A percentile compares a stretch with the other conserved stretches of the same genome.
phyloP scores from a whole-genome alignment of 768 basidiomycete species.

The Mycena albidolilacea region DNA sequence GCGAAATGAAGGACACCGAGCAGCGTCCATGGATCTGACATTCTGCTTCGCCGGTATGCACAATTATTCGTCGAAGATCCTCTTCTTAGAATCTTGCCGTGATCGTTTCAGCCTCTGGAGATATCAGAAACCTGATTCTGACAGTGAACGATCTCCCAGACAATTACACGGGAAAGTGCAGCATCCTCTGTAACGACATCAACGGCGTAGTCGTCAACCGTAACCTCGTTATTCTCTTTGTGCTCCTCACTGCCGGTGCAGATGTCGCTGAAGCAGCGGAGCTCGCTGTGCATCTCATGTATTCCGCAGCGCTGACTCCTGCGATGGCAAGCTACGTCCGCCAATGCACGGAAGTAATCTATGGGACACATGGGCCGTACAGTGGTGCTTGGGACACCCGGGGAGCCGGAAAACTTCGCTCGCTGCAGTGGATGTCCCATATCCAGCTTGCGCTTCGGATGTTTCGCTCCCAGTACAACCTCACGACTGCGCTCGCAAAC shows the following conservation, averaged over 20 bases:
- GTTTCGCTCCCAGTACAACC: conserved; percentile 8
- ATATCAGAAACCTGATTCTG: conserved; percentile 48
- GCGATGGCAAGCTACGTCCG: conserved; percentile 53
- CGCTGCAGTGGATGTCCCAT: conserved; percentile 48
- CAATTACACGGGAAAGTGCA: conserved; percentile 51
- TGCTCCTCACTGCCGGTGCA: conserved; percentile 51
- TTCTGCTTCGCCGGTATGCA: conserved; percentile 52
- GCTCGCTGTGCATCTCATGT: conserved; percentile 59
- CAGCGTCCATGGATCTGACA: conserved; percentile 46
- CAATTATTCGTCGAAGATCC: not conserved
- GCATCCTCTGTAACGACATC: conserved; percentile 55
- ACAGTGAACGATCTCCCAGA: conserved; percentile 51
- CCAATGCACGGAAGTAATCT: conserved; percentile 53
- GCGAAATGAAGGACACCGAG: conserved; percentile 49
- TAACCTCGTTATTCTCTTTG: conserved; percentile 52
- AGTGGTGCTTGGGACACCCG: conserved; percentile 45
- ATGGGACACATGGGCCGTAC: conserved; percentile 39
- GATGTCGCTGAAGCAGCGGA: conserved; percentile 49
- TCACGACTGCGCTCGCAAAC: not conserved
- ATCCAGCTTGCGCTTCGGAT: conserved; percentile 11
- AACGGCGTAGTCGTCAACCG: conserved; percentile 55
- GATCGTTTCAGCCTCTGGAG: conserved; percentile 48
- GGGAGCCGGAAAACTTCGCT: conserved; percentile 53
- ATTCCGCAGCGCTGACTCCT: conserved; percentile 55
- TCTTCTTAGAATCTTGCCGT: not conserved